A percentile compares a stretch with the other conserved stretches of the same genome.
These are phyloP conservation scores for Penicillium daleae DNA, from an alignment of 495 filamentous ascomycete species.

Conservation along the genomic window DNA sequence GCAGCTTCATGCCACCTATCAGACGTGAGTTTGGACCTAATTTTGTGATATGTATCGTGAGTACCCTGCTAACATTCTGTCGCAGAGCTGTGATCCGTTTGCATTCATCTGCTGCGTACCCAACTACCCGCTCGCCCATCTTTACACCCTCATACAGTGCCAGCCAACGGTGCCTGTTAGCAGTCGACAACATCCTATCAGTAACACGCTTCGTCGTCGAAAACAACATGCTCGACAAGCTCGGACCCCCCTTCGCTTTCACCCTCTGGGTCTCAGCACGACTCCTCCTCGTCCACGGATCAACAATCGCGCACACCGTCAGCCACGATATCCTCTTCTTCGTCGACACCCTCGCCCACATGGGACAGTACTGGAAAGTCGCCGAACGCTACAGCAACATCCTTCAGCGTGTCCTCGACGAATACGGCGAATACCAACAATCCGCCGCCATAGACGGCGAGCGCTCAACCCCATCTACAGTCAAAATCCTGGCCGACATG, in stretches of 20 bases:
- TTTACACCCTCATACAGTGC: constrained; percentile 86
- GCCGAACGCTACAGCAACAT: constrained; percentile 81
- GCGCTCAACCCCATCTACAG: constrained; percentile 75
- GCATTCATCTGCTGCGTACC: constrained; percentile 91
- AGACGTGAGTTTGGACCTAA: constrained; percentile 54
- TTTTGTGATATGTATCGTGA: background rate
- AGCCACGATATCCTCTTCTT: constrained; percentile 77
- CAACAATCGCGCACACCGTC: constrained; percentile 80
- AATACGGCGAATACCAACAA: constrained; percentile 76
- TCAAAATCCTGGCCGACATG: constrained; percentile 89
- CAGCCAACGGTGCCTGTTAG: constrained; percentile 75
- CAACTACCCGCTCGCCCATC: constrained; percentile 80
- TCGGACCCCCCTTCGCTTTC: constrained; percentile 88
- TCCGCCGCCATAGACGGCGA: constrained; percentile 59
- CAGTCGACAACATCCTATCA: constrained; percentile 81
- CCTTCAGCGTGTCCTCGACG: constrained; percentile 79
- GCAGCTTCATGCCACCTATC: constrained; percentile 83
- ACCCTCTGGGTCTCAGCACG: constrained; percentile 91
- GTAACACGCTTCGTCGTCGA: constrained; percentile 74
- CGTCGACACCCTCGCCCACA: constrained; percentile 75
- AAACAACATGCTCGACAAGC: constrained; percentile 72
- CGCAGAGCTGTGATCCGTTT: constrained; percentile 79
- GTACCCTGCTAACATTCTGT: constrained; percentile 27
- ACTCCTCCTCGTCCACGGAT: constrained; percentile 82
- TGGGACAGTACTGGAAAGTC: constrained; percentile 83